These are phyloP conservation scores for Nasturtium officinale DNA, from an alignment of 345 rosid species.

Conservation along the genomic window DNA sequence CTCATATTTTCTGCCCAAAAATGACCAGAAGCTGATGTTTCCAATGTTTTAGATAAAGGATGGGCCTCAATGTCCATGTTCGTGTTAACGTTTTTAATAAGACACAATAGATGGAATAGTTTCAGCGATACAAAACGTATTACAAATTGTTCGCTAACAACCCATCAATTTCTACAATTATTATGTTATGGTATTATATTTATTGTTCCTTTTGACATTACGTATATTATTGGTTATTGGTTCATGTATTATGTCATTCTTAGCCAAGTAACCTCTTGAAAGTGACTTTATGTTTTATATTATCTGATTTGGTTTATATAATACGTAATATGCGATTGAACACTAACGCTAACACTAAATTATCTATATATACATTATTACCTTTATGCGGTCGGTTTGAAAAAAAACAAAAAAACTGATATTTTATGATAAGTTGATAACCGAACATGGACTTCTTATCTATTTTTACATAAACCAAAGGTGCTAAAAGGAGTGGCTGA, in stretches of 20 bases:
- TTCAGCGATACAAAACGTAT: not conserved
- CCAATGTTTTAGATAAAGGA: not conserved
- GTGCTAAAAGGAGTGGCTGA: not conserved
- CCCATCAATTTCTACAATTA: not conserved
- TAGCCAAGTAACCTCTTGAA: conserved; percentile 34
- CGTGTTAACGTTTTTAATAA: not conserved
- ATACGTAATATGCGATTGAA: conserved; percentile 17
- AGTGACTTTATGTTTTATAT: conserved; percentile 28
- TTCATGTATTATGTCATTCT: conserved; percentile 9
- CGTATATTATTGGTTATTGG: not conserved
- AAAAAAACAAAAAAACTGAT: not conserved
- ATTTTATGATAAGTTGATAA: not conserved
- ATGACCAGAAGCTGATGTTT: not conserved
- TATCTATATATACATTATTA: not conserved
- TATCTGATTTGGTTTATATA: conserved; percentile 2
- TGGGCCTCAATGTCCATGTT: conserved; percentile 1
- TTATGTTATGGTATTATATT: conserved; percentile 9
- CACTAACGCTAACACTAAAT: conserved; percentile 6
- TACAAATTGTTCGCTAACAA: not conserved
- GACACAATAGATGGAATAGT: not conserved
- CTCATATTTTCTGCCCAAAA: not conserved
- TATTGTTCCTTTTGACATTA: not conserved
- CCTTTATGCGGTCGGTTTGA: not conserved
- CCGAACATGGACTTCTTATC: not conserved
- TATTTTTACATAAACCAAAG: not conserved